These are phyloP conservation scores for Talaromyces sp. DNA, from an alignment of 2,329 filamentous ascomycete genomes.

Conservation along the genomic window DNA sequence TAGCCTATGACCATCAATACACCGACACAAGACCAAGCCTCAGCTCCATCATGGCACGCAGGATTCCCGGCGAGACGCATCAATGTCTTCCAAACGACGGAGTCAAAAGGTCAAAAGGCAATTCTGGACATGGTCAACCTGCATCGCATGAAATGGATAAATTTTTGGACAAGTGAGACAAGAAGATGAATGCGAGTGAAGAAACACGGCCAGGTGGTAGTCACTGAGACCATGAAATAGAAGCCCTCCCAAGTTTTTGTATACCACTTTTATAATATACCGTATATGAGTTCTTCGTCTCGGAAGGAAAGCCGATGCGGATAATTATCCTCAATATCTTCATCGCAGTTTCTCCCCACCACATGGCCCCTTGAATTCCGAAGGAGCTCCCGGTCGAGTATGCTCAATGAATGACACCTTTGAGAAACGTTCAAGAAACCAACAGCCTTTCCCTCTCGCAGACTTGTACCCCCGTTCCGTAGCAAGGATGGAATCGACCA, in stretches of 20 bases:
- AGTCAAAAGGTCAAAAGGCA: no score
- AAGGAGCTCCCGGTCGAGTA: no score
- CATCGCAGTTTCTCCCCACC: not conserved
- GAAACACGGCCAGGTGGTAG: not conserved
- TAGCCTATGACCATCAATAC: not conserved
- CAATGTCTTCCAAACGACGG: not conserved
- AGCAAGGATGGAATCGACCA: not conserved
- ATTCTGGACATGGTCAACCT: not conserved
- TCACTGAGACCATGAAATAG: not conserved
- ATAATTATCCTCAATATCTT: not conserved
- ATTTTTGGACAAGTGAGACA: slow-evolving; percentile 5
- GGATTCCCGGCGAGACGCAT: not conserved
- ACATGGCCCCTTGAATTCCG: no score
- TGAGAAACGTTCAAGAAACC: not conserved
- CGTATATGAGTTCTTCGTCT: not conserved
- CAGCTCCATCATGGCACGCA: not conserved
- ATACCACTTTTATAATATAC: no score
- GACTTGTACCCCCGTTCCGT: not conserved
- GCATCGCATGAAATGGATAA: not conserved
- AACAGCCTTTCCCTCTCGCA: not conserved
- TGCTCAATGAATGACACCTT: no score
- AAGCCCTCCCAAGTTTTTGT: not conserved
- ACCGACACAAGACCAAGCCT: not conserved
- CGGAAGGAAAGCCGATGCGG: slow-evolving; percentile 11
- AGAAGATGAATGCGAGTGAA: not conserved